phyloP scores from a whole-genome alignment of 2,329 filamentous ascomycete species.

The Ceratocystis eucalypticola region DNA sequence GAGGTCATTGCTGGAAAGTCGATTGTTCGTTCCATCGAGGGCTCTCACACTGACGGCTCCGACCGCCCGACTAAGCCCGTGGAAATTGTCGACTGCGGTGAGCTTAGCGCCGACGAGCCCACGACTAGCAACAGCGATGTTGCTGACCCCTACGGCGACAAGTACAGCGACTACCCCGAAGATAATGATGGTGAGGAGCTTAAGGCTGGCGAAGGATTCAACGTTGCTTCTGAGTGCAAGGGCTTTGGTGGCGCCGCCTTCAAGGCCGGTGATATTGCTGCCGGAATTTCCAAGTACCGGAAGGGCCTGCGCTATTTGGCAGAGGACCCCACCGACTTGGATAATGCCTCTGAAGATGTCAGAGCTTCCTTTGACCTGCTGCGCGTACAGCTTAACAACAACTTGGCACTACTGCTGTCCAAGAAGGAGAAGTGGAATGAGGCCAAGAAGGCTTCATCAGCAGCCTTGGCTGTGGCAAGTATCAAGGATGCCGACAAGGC shows the following conservation, averaged over 20 bases:
- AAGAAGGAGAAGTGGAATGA: constrained; percentile 65
- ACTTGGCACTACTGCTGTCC: constrained; percentile 71
- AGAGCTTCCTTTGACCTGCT: constrained; percentile 55
- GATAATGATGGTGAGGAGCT: constrained; percentile 51
- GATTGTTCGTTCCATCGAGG: constrained; percentile 79
- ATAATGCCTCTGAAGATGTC: constrained; percentile 56
- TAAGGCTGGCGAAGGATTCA: constrained; percentile 44
- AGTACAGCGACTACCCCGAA: constrained; percentile 91
- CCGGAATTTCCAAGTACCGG: constrained; percentile 82
- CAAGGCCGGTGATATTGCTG: constrained; percentile 56
- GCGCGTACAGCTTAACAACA: constrained; percentile 77
- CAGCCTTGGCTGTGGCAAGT: constrained; percentile 54
- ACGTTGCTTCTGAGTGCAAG: constrained; percentile 77
- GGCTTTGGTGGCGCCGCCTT: constrained; percentile 86
- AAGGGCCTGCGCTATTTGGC: constrained; percentile 84
- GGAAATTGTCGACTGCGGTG: constrained; percentile 69
- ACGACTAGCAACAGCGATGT: constrained; percentile 51
- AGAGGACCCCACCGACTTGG: constrained; percentile 57
- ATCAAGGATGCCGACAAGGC: constrained; percentile 65
- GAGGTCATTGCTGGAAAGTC: constrained; percentile 89
- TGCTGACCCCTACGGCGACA: constrained; percentile 72
- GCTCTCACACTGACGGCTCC: constrained; percentile 54
- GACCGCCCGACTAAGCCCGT: constrained; percentile 70
- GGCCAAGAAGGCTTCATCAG: constrained; percentile 53
- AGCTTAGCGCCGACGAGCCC: constrained; percentile 61